These are phyloP conservation scores for Ustilago trichophora DNA, from an alignment of 1,284 basidiomycete genomes.

Conservation along the genomic window DNA sequence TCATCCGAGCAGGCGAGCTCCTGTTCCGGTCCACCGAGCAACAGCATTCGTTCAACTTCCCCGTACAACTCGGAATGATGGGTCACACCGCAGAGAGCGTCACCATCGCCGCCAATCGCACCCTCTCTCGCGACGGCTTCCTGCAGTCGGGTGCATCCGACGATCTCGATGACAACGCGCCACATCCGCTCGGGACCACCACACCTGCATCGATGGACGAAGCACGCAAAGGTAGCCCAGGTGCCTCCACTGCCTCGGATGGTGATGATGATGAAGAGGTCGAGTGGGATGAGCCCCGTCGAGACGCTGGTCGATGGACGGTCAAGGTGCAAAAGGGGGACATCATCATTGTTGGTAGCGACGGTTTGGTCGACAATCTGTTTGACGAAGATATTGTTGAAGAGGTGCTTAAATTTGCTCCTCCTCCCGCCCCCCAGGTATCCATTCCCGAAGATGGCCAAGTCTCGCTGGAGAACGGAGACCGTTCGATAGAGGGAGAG, in stretches of 20 bases:
- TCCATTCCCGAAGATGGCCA: constrained; percentile 22
- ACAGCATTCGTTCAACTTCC: constrained; percentile 95
- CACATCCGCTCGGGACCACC: constrained; percentile 42
- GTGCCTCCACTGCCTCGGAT: constrained; percentile 11
- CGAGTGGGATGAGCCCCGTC: constrained; percentile 59
- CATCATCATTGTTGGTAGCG: constrained; percentile 86
- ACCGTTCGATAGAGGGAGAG: constrained; percentile 15
- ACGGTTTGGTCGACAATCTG: constrained; percentile 91
- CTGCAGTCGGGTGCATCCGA: constrained; percentile 50
- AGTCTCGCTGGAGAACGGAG: constrained; percentile 9
- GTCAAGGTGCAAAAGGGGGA: constrained; percentile 85
- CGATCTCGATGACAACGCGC: constrained; percentile 49
- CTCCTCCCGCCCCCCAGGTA: constrained; percentile 21
- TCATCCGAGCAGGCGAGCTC: constrained; percentile 80
- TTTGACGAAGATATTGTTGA: constrained; percentile 95
- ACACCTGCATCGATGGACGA: constrained; percentile 36
- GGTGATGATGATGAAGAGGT: constrained; percentile 46
- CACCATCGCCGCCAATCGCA: constrained; percentile 65
- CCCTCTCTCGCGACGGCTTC: constrained; percentile 47
- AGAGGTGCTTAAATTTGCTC: constrained; percentile 77
- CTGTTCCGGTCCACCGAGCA: constrained; percentile 91
- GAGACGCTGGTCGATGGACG: constrained; percentile 76
- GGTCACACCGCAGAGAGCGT: constrained; percentile 75
- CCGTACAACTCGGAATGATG: constrained; percentile 83
- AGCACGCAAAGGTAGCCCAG: constrained; percentile 24